These are phyloP conservation scores for Botrytis paeoniae DNA, from an alignment of 2,329 filamentous ascomycete species.

Conservation along the genomic window DNA sequence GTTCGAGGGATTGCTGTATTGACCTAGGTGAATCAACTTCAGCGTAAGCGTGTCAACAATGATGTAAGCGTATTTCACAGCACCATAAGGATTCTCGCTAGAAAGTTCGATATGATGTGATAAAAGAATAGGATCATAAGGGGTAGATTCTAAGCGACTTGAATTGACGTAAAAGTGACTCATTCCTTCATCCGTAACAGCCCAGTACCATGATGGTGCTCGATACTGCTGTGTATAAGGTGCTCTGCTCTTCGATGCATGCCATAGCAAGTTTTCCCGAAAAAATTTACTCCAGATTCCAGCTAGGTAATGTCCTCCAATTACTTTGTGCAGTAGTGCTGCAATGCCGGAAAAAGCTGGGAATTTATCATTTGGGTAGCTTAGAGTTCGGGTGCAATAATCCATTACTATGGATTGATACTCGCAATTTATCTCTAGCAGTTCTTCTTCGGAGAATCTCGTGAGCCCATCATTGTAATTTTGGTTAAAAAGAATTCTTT, in stretches of 20 bases:
- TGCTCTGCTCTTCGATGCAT: rapidly evolving
- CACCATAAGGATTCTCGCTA: neutral
- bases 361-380: neutral
- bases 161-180: rapidly evolving
- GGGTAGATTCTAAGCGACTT: neutral
- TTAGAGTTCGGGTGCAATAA: neutral
- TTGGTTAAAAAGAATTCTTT: neutral
- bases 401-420: neutral
- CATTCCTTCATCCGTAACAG: neutral
- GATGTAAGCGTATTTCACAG: neutral
- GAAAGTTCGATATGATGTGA: neutral
- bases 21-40: neutral
- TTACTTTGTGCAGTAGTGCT: neutral
- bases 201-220: neutral
- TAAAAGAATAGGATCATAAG: neutral
- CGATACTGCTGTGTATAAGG: neutral
- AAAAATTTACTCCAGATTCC: neutral
- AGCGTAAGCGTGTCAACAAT: neutral
- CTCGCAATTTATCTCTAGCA: neutral
- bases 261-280: neutral
- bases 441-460: neutral
- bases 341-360: neutral
- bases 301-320: neutral
- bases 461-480: neutral
- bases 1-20: rapidly evolving